A percentile compares a stretch with the other conserved stretches of the same genome.
These are phyloP conservation scores for Lizonia empirigonia DNA, from an alignment of 2,329 filamentous ascomycete species.

Conservation along the genomic window DNA sequence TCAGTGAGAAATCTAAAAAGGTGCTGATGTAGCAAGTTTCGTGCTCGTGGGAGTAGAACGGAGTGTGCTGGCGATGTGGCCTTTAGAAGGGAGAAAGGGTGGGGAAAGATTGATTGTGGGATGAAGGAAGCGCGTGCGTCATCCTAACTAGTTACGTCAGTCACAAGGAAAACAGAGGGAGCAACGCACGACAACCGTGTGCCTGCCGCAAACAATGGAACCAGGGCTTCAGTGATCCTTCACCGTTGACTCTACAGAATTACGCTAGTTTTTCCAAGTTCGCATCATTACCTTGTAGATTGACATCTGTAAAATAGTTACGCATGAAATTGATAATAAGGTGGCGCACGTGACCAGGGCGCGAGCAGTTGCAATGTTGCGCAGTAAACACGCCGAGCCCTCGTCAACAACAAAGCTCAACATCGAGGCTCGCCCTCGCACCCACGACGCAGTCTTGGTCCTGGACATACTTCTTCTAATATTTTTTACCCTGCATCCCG, in stretches of 20 bases:
- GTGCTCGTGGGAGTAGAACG: slow-evolving; percentile 21
- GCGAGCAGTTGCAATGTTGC: slow-evolving; percentile 5
- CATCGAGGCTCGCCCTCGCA: slow-evolving; percentile 23
- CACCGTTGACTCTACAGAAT: not conserved
- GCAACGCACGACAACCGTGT: not conserved
- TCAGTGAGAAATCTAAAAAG: slow-evolving; percentile 2
- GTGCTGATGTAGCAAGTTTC: slow-evolving; percentile 11
- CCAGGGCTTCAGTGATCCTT: not conserved
- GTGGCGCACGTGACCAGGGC: slow-evolving; percentile 1
- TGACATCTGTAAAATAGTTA: not conserved
- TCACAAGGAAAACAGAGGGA: slow-evolving; percentile 33
- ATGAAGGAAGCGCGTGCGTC: slow-evolving; percentile 36
- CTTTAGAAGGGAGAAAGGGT: slow-evolving; percentile 24
- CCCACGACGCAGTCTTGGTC: slow-evolving; percentile 27
- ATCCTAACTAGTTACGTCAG: slow-evolving; percentile 43
- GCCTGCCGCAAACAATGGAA: slow-evolving; percentile 11
- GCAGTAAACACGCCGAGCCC: slow-evolving; percentile 26
- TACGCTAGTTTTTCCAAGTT: not conserved
- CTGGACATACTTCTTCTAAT: slow-evolving; percentile 23
- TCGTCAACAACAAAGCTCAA: slow-evolving; percentile 34
- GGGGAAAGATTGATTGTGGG: slow-evolving; percentile 38
- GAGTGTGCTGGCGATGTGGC: slow-evolving; percentile 20
- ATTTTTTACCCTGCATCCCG: slow-evolving; percentile 16
- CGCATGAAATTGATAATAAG: slow-evolving; percentile 2
- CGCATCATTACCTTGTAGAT: not conserved